Evolutionary conservation across 345 rosid genomes (phyloP), one percentile per base, ranked within the genome.

Genomic region (Eucalyptus marginata): DNA sequence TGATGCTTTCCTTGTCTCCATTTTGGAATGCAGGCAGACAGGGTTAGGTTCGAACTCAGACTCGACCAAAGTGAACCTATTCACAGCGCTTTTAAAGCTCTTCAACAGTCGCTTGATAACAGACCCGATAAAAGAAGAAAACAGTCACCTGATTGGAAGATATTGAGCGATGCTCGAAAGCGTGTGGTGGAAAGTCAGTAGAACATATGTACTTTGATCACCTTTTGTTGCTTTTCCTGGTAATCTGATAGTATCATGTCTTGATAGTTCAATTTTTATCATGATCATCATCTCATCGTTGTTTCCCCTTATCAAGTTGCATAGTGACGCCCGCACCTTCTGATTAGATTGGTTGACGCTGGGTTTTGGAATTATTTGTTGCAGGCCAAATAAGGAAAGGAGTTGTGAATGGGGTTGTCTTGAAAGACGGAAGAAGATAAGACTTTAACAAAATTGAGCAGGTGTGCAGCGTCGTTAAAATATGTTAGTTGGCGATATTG

Each of bases 371-470:
- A 64, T 13, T 64, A 14, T n/a, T 33, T n/a, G 88, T 86, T 89
- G 31, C 96, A 95, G 96, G 91, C 27, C 94, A 92, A 93, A 93
- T 97, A 68, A 96, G 93, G 95, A 96, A 96, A 86, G 98, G 98
- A 49, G 92, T 95, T 92, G 98, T 95, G 83, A 93, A 89, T 87
- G 99, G 99, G 99, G 93, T 96, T 89, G 93, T 97, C 90, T 96
- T 97, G 90, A 96, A 96, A 90, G 99, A 95, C 76, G 96, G 92
- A 81, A 93, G 95, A 93, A 94, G 96, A 91, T 96, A 94, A 50
- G 92, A 95, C 87, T 97, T 97, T 76, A 97, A 97, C 95, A 93
- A n/a, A n/a, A n/a, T n/a, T n/a, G n/a, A n/a, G n/a, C n/a, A n/a
- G n/a, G n/a, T n/a, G n/a, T n/a, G n/a, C n/a, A n/a, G n/a, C n/a